Evolutionary conservation across 306 rosid genomes (phyloP).

Genomic region (Acacia melanoxylon): DNA sequence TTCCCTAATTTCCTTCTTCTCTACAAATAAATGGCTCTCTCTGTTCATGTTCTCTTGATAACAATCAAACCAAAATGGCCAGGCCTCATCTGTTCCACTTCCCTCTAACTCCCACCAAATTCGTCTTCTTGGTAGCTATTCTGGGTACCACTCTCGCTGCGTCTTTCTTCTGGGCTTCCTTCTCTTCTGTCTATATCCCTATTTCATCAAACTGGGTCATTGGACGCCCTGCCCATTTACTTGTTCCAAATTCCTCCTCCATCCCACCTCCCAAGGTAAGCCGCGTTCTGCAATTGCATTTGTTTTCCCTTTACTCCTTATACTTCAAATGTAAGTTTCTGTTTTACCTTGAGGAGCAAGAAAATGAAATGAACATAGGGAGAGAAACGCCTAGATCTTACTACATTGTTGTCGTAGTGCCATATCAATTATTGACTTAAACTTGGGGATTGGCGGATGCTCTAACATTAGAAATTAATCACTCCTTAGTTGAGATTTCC

Average conservation of each 20-base stretch:
- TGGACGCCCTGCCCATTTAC: neutral
- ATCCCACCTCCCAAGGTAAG: slow-evolving; percentile 27
- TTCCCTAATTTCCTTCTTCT: neutral
- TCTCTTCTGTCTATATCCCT: slow-evolving; percentile 37
- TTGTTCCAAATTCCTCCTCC: slow-evolving; percentile 32
- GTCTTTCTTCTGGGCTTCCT: slow-evolving; percentile 58
- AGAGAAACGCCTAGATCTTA: neutral
- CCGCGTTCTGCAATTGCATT: neutral
- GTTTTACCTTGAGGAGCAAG: neutral
- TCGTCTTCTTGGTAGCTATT: slow-evolving; percentile 42
- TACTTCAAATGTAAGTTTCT: neutral
- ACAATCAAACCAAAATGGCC: slow-evolving; percentile 33
- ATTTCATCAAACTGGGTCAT: slow-evolving; percentile 52
- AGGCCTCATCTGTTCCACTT: slow-evolving; percentile 46
- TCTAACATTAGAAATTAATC: neutral
- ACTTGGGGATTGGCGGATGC: neutral
- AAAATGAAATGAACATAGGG: neutral
- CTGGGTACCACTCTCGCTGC: slow-evolving; percentile 49
- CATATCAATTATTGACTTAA: neutral
- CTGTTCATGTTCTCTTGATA: neutral
- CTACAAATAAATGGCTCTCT: slow-evolving; percentile 23
- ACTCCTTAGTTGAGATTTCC: neutral
- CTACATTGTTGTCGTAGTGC: neutral
- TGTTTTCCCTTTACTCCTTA: neutral
- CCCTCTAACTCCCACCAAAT: slow-evolving; percentile 26